These are phyloP conservation scores for Alternaria ventricosa DNA, from an alignment of 2,329 filamentous ascomycete genomes.

Conservation along the genomic window DNA sequence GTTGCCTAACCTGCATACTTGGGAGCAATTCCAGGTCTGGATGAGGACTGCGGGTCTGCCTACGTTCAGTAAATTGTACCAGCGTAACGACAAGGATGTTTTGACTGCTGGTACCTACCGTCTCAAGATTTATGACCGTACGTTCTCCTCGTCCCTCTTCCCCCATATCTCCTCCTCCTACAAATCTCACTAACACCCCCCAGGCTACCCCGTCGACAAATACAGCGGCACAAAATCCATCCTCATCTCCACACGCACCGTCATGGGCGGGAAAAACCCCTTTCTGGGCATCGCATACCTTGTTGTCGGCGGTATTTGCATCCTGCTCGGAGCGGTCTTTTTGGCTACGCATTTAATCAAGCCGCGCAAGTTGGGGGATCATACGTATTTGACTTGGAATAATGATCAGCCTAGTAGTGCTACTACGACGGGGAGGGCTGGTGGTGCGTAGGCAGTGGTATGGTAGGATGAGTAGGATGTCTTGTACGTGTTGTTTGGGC, in stretches of 20 bases:
- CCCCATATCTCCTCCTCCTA: not conserved
- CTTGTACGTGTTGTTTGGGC: constrained; percentile 6
- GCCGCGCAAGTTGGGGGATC: constrained; percentile 95
- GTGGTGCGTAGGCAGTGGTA: constrained; percentile 43
- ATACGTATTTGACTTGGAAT: constrained; percentile 98
- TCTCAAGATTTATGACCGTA: constrained; percentile 79
- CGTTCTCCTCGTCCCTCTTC: constrained; percentile 41
- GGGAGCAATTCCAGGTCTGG: constrained; percentile 95
- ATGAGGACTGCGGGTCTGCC: constrained; percentile 96
- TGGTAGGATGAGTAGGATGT: too few species aligned
- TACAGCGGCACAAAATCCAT: constrained; percentile 92
- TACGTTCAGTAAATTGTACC: constrained; percentile 90
- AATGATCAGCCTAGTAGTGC: constrained; percentile 68
- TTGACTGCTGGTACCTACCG: constrained; percentile 78
- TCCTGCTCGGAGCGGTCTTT: constrained; percentile 86
- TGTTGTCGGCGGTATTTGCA: constrained; percentile 90
- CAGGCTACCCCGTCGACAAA: constrained; percentile 79
- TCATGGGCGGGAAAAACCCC: constrained; percentile 93
- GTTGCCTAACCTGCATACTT: constrained; percentile 74
- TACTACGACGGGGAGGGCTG: constrained; percentile 56
- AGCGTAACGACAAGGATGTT: constrained; percentile 74
- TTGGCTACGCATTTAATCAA: constrained; percentile 89
- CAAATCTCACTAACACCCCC: constrained; percentile 27
- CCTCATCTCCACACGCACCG: constrained; percentile 84
- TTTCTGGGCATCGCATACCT: constrained; percentile 97